Conservation (phyloP, 1,139 yeast genomes). For the Diutina ranongensis region DNA sequence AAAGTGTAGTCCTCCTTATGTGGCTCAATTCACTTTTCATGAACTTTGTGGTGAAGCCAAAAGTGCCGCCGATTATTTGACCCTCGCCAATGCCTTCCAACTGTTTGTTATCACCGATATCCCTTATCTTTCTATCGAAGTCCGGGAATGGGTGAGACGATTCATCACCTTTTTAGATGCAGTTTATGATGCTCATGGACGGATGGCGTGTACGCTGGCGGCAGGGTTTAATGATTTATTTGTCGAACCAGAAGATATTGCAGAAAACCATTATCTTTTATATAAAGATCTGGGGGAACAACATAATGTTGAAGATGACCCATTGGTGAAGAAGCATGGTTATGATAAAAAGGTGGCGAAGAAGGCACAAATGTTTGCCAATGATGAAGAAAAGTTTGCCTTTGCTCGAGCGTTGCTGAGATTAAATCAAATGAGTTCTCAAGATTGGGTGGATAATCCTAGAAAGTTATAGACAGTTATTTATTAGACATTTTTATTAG, state of each 20-base stretch:
- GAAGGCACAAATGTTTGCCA: constrained; percentile 67
- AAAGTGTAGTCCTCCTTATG: constrained; percentile 59
- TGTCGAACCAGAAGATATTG: constrained; percentile 66
- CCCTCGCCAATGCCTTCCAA: constrained; percentile 66
- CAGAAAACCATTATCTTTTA: constrained; percentile 41
- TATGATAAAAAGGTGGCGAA: constrained; percentile 66
- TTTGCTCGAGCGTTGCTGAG: constrained; percentile 91
- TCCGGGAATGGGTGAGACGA: constrained; percentile 75
- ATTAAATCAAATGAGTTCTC: constrained; percentile 86
- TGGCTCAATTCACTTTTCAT: constrained; percentile 81
- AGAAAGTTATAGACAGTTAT: neutral
- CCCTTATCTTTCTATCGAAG: constrained; percentile 68
- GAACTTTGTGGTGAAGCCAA: constrained; percentile 78
- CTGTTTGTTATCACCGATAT: constrained; percentile 83
- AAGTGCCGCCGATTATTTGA: constrained; percentile 93
- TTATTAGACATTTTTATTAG: neutral
- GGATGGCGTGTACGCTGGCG: constrained; percentile 81
- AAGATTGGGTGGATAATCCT: constrained; percentile 65
- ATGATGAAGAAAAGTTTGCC: constrained; percentile 93
- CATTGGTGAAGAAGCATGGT: constrained; percentile 58
- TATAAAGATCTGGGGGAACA: constrained; percentile 23
- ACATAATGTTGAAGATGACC: constrained; percentile 43
- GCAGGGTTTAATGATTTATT: constrained; percentile 77
- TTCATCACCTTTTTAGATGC: constrained; percentile 93
- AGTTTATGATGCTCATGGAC: constrained; percentile 80